Conservation (phyloP, 805 yeast species). For the Hanseniaspora valbyensis region DNA sequence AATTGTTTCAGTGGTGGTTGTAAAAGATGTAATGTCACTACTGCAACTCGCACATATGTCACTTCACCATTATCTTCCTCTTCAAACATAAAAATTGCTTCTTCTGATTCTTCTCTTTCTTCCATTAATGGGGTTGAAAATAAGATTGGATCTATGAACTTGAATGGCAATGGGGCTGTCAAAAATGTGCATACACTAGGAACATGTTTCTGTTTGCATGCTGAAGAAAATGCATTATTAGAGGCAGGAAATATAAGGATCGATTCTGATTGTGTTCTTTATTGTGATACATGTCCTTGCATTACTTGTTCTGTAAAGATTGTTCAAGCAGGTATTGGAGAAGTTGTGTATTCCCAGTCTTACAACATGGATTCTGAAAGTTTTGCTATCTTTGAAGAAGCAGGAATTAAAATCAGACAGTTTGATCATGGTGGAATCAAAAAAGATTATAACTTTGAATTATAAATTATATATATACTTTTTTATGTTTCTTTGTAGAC, state of each 20-base stretch:
- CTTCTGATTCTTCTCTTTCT: no score
- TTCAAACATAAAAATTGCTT: no score
- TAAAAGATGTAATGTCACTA: constrained; percentile 67
- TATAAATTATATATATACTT: not conserved
- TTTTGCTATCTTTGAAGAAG: constrained; percentile 58
- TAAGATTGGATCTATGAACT: no score
- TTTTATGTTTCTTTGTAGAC: constrained; percentile 36
- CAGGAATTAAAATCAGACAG: constrained; percentile 62
- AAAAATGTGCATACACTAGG: constrained; percentile 35
- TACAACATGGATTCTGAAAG: constrained; percentile 85
- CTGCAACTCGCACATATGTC: constrained; percentile 34
- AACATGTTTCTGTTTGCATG: constrained; percentile 89
- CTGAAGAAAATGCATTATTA: constrained; percentile 89
- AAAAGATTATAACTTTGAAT: not conserved
- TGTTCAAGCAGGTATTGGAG: constrained; percentile 80
- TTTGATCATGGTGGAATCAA: constrained; percentile 25
- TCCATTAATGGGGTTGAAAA: constrained; percentile 22
- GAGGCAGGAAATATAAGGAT: constrained; percentile 90
- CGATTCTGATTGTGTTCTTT: constrained; percentile 45
- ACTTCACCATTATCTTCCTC: not conserved
- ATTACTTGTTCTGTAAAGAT: constrained; percentile 91
- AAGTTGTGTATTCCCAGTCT: constrained; percentile 85
- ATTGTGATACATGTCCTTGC: constrained; percentile 97
- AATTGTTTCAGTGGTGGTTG: constrained; percentile 98
- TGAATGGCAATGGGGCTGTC: no score